phyloP scores from a whole-genome alignment of 2,329 filamentous ascomycete genomes.

The Colletotrichum musae region DNA sequence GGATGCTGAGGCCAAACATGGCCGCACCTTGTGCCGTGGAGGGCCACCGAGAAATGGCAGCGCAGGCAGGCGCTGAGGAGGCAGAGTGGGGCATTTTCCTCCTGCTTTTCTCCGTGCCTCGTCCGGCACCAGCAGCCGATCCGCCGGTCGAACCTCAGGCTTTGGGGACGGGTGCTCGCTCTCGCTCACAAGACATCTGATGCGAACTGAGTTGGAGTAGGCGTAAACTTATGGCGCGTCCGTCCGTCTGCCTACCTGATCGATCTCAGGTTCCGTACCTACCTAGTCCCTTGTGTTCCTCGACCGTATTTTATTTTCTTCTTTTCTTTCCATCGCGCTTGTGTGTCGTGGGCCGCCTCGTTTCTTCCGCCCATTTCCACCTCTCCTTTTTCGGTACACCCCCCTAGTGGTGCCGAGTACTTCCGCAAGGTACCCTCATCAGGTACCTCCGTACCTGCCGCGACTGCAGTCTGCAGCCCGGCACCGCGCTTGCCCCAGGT shows the following conservation, averaged over 20 bases:
- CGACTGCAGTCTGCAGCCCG: too few species aligned
- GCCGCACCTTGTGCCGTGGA: neutral
- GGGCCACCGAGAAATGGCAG: neutral
- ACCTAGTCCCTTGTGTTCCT: neutral
- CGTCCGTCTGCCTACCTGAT: neutral
- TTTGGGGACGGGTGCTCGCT: neutral
- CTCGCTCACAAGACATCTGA: too few species aligned
- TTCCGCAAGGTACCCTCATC: neutral
- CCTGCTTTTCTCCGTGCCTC: conserved; percentile 30
- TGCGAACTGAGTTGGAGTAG: too few species aligned
- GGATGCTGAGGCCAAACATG: too few species aligned
- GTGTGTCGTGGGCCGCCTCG: conserved; percentile 10
- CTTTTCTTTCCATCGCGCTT: neutral
- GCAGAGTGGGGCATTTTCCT: conserved; percentile 26
- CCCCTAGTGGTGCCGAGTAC: conserved; percentile 8
- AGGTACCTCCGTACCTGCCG: too few species aligned
- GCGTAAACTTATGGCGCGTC: too few species aligned
- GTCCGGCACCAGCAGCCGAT: conserved; percentile 42
- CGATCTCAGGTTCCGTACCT: neutral
- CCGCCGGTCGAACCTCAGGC: conserved; percentile 38
- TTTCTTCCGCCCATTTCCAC: conserved; percentile 25
- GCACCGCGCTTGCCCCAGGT: too few species aligned
- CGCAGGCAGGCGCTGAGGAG: conserved; percentile 15
- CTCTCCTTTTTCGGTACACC: conserved; percentile 10
- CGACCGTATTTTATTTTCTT: conserved; percentile 1